Percentiles rank a stretch among this genome's conserved stretches.
These are phyloP conservation scores for Melocanna baccifera DNA, from an alignment of 176 grass and related monocot genomes.

Conservation along the genomic window DNA sequence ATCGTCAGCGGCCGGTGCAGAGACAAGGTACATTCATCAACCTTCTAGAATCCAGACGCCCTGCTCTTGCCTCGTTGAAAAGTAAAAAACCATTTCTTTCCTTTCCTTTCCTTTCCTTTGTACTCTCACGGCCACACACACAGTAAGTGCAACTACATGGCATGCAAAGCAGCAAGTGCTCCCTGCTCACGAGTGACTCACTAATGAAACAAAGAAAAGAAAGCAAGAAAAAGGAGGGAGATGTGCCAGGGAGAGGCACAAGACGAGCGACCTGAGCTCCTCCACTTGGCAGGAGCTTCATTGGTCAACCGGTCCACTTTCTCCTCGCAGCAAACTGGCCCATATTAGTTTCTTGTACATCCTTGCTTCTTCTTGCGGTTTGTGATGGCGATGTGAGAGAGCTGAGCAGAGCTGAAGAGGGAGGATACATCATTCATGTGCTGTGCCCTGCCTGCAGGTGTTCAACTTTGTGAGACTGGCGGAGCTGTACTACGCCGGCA, in stretches of 20 bases:
- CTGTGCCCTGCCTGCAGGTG: constrained; percentile 32
- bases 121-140: neutral
- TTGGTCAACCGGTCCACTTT: neutral
- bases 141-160: neutral
- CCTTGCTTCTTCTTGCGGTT: neutral
- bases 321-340: neutral
- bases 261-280: constrained; percentile 18
- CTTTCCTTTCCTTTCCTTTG: neutral
- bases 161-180: neutral
- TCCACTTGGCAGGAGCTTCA: neutral
- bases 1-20: constrained; percentile 72
- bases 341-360: neutral
- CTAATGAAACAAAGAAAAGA: neutral
- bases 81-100: neutral
- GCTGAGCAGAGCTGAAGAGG: neutral
- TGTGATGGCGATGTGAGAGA: neutral
- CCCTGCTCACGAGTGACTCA: neutral
- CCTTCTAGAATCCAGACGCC: neutral
- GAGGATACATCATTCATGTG: neutral
- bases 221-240: neutral
- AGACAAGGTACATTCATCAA: constrained; percentile 51
- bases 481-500: constrained; percentile 83
- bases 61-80: neutral
- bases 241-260: neutral
- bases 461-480: constrained; percentile 56